Evolutionary conservation across 1,139 yeast genomes (phyloP).

Genomic region (Yamadazyma songkhlaensis): DNA sequence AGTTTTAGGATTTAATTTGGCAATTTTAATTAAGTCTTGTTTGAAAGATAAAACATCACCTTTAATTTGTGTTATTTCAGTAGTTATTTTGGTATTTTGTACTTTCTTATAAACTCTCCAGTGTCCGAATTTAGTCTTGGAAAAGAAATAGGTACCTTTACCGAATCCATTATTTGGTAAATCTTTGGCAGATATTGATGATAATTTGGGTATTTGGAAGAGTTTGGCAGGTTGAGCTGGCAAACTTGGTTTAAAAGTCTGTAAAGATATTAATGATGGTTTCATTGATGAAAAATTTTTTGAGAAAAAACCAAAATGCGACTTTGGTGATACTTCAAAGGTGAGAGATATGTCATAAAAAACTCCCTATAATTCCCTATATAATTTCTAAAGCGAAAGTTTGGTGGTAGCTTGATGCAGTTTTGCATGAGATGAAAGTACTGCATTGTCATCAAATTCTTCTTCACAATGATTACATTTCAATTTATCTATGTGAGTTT

Average conservation of each 20-base stretch:
- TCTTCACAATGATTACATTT: slow-evolving; percentile 52
- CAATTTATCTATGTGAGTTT: slow-evolving; percentile 51
- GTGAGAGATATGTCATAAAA: neutral
- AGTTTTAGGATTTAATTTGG: slow-evolving; percentile 38
- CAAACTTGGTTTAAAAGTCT: slow-evolving; percentile 23
- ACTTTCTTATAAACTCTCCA: slow-evolving; percentile 67
- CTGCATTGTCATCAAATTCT: slow-evolving; percentile 41
- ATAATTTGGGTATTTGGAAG: slow-evolving; percentile 29
- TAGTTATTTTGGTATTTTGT: slow-evolving; percentile 50
- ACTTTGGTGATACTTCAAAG: too few species aligned
- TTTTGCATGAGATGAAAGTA: too few species aligned
- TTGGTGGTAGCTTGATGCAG: too few species aligned
- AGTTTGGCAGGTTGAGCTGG: slow-evolving; percentile 17
- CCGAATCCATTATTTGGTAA: slow-evolving; percentile 46
- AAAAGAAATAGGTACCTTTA: slow-evolving; percentile 42
- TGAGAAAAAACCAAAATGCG: neutral
- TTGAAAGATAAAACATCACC: slow-evolving; percentile 62
- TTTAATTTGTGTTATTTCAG: slow-evolving; percentile 62
- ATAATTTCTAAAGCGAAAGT: too few species aligned
- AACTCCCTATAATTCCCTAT: neutral
- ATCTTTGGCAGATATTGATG: slow-evolving; percentile 23
- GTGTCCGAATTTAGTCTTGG: slow-evolving; percentile 57
- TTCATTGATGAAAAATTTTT: slow-evolving; percentile 20
- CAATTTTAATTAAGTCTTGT: slow-evolving; percentile 51
- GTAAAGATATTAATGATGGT: slow-evolving; percentile 22